Conservation (phyloP, 192 early-diverging fungal genomes). For the Podila minutissima region DNA sequence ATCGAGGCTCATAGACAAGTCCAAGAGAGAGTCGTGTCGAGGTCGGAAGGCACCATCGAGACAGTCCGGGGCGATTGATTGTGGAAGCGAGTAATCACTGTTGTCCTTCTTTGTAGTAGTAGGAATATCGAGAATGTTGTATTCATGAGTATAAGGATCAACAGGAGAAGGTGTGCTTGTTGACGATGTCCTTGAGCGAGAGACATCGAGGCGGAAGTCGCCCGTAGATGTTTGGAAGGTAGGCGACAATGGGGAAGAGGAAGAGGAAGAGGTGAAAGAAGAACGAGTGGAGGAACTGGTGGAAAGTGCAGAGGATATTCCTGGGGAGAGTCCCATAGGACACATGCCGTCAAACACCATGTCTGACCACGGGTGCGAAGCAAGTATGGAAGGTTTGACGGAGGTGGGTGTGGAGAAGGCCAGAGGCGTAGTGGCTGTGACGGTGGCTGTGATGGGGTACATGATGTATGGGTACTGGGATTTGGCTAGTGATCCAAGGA, state of each 20-base stretch:
- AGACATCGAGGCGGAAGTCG: neutral
- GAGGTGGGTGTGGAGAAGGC: neutral
- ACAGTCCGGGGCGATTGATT: neutral
- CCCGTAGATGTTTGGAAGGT: neutral
- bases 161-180: conserved; percentile 7
- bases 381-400: neutral
- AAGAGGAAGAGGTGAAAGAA: conserved; percentile 3
- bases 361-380: conserved; percentile 31
- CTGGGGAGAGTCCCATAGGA: conserved; percentile 16
- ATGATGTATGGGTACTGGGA: neutral
- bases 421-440: neutral
- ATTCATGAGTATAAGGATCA: conserved; percentile 23
- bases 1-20: neutral
- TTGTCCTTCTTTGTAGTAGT: conserved; percentile 23
- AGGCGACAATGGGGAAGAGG: conserved; percentile 2
- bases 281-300: neutral
- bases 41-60: neutral
- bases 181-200: conserved; percentile 20
- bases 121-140: conserved; percentile 12
- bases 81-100: conserved; percentile 36
- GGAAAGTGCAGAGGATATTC: conserved; percentile 7
- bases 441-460: neutral
- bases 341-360: conserved; percentile 32
- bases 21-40: neutral
- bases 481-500: conserved; percentile 6